Evolutionary conservation across 495 filamentous ascomycete genomes (phyloP).

Genomic region (Xanthoparmelia taractica): DNA sequence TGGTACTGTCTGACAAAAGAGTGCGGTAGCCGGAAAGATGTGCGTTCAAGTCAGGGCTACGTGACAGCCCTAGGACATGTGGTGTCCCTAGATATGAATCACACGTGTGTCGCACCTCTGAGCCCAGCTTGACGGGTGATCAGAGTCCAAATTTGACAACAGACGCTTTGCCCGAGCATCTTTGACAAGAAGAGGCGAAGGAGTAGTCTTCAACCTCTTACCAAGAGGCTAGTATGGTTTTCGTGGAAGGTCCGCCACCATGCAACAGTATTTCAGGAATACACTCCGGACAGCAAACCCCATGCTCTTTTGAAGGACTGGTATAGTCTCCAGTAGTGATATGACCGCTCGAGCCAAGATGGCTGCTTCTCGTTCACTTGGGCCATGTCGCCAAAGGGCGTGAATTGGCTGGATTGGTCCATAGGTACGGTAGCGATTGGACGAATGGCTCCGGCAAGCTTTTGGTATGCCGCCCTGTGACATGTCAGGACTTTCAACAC

Average conservation of each 20-base stretch:
- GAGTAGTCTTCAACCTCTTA: neutral
- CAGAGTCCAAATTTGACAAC: neutral
- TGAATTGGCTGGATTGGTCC: neutral
- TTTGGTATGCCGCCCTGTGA: neutral
- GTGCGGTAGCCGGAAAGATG: neutral
- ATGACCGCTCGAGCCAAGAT: neutral
- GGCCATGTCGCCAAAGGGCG: neutral
- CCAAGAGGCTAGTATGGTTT: neutral
- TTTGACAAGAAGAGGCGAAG: neutral
- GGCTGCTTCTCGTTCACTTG: neutral
- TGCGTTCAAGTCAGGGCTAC: no score
- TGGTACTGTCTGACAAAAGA: neutral
- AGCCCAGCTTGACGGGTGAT: neutral
- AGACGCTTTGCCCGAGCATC: neutral
- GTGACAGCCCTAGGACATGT: neutral
- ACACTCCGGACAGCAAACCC: neutral
- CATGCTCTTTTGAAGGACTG: neutral
- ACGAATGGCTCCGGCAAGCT: neutral
- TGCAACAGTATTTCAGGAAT: neutral
- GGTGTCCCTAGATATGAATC: neutral
- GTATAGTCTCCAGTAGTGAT: neutral
- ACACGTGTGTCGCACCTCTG: neutral
- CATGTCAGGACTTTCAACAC: neutral
- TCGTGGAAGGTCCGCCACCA: neutral
- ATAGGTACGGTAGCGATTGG: neutral